A percentile compares a stretch with the other conserved stretches of the same genome.
Evolutionary conservation across 768 basidiomycete species (phyloP).

Genomic region (Auricularia sp.): DNA sequence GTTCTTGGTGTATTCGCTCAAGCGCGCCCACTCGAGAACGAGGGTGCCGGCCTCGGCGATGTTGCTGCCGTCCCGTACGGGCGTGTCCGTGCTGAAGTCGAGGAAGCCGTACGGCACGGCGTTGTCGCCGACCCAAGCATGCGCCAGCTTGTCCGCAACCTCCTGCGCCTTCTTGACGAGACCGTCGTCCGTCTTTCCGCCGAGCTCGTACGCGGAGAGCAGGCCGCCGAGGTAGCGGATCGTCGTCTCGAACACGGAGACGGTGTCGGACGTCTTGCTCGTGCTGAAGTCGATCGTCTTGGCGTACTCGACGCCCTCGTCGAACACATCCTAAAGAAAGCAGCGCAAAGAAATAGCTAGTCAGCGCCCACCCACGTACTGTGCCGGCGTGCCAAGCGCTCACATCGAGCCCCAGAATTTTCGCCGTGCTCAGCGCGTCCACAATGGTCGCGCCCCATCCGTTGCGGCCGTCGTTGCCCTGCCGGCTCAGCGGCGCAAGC

Average conservation of each 20-base stretch:
- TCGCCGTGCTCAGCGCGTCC: constrained; percentile 55
- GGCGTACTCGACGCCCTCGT: constrained; percentile 4
- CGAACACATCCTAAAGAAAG: constrained; percentile 35
- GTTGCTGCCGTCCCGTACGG: constrained; percentile 14
- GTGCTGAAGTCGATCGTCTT: constrained; percentile 51
- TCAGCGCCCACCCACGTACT: too few relatives aligned
- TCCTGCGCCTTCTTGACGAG: constrained; percentile 54
- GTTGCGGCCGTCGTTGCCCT: constrained; percentile 26
- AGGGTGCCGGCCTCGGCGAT: constrained; percentile 29
- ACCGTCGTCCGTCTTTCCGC: constrained; percentile 35
- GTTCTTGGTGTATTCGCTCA: constrained; percentile 49
- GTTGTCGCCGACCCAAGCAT: constrained; percentile 4
- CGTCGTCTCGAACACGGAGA: constrained; percentile 28
- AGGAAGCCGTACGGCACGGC: constrained; percentile 28
- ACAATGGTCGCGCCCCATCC: constrained; percentile 53
- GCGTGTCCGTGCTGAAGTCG: constrained; percentile 28
- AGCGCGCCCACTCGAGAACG: constrained; percentile 18
- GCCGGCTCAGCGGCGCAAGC: constrained; percentile 12
- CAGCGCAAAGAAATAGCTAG: not conserved
- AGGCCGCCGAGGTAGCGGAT: constrained; percentile 39
- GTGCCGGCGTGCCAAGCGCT: too few relatives aligned
- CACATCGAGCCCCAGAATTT: constrained; percentile 48
- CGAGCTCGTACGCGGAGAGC: constrained; percentile 35
- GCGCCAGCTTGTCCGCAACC: constrained; percentile 40
- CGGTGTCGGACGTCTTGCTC: constrained; percentile 34